Evolutionary conservation across 257 asterid genomes (phyloP).

Genomic region (Gardenia jasminoides): DNA sequence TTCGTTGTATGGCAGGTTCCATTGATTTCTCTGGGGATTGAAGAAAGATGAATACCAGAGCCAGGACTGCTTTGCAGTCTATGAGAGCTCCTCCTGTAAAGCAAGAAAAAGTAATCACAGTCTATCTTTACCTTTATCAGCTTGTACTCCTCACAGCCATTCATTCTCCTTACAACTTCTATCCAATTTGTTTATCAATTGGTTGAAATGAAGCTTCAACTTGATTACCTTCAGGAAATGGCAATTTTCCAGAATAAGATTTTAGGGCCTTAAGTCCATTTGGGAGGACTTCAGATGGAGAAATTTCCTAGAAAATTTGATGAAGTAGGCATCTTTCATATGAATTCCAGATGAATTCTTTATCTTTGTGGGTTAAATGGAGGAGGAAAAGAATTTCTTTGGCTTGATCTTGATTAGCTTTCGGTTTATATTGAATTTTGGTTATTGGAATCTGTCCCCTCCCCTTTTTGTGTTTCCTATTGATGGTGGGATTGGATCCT

Average conservation of each 20-base stretch:
- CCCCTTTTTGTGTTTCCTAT: conserved; percentile 8
- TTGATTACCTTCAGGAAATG: too few species aligned
- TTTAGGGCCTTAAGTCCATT: conserved; percentile 23
- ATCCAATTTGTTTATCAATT: background rate
- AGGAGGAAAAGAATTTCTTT: background rate
- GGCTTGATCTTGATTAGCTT: background rate
- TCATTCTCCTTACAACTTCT: background rate
- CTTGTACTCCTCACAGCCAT: background rate
- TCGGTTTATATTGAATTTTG: background rate
- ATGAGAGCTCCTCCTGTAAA: conserved; percentile 42
- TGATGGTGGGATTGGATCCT: conserved; percentile 17
- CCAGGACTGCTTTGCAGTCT: conserved; percentile 57
- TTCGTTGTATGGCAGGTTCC: conserved; percentile 38
- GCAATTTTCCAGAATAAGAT: background rate
- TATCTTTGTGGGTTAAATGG: conserved; percentile 7
- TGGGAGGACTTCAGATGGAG: conserved; percentile 26
- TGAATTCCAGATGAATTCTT: conserved; percentile 18
- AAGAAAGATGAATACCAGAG: conserved; percentile 56
- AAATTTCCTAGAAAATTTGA: conserved; percentile 13
- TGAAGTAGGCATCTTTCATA: conserved; percentile 31
- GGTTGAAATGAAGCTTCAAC: conserved; percentile 4
- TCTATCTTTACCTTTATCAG: background rate
- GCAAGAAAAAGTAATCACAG: conserved; percentile 49
- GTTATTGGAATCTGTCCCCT: background rate
- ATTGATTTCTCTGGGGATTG: conserved; percentile 33